phyloP scores from a whole-genome alignment of 2,329 filamentous ascomycete species.

The Cytospora leucostoma region DNA sequence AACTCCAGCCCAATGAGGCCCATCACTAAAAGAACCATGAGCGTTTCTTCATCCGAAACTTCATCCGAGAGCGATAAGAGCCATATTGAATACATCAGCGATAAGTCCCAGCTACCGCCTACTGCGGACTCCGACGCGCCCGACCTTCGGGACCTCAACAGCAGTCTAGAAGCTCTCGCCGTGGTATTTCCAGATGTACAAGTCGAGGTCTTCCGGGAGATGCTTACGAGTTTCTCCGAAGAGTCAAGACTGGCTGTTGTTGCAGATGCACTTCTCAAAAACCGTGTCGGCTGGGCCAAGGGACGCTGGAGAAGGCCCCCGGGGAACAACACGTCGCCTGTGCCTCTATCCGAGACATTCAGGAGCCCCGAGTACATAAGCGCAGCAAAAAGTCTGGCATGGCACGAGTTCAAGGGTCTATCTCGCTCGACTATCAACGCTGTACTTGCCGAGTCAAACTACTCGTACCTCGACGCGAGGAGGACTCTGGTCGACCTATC shows the following conservation, averaged over 20 bases:
- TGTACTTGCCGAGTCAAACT: conserved; percentile 78
- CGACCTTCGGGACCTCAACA: conserved; percentile 70
- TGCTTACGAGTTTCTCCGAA: conserved; percentile 72
- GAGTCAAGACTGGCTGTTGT: conserved; percentile 77
- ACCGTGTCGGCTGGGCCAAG: conserved; percentile 68
- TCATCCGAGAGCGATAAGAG: conserved; percentile 33
- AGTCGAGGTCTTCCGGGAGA: conserved; percentile 79
- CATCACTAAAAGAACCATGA: conserved; percentile 33
- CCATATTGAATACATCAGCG: conserved; percentile 53
- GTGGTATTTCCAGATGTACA: conserved; percentile 80
- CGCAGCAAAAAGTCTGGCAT: conserved; percentile 68
- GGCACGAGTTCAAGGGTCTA: conserved; percentile 74
- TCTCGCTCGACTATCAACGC: conserved; percentile 74
- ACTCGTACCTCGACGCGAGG: conserved; percentile 73
- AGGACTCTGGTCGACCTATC: conserved; percentile 69
- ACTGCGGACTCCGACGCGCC: conserved; percentile 51
- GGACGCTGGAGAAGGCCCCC: conserved; percentile 59
- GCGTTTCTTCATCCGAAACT: conserved; percentile 37
- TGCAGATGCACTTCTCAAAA: conserved; percentile 75
- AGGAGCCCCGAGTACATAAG: conserved; percentile 66
- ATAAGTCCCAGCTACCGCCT: conserved; percentile 55
- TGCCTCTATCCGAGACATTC: conserved; percentile 67
- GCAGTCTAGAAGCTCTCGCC: conserved; percentile 66
- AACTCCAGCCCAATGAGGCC: conserved; percentile 32
- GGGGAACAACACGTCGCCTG: conserved; percentile 26